A percentile compares a stretch with the other conserved stretches of the same genome.
Evolutionary conservation across 2,329 filamentous ascomycete genomes (phyloP).

Genomic region (Sclerotinia trifoliorum): DNA sequence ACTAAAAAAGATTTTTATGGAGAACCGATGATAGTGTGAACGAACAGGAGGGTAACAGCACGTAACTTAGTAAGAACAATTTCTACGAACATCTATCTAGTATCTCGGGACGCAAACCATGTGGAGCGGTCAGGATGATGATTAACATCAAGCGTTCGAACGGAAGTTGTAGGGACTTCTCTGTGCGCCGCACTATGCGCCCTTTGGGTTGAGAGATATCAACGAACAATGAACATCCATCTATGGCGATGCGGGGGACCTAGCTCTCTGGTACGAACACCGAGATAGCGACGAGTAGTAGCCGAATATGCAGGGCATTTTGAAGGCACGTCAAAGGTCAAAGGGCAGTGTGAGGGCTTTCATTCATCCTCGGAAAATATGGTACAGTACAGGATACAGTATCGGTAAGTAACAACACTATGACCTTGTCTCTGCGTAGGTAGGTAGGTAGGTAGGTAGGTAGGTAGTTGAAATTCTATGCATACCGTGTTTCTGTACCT

Average conservation of each 20-base stretch:
- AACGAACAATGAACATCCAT: neutral
- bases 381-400: neutral
- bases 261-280: neutral
- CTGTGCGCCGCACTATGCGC: constrained; percentile 1
- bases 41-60: neutral
- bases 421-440: neutral
- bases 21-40: neutral
- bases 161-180: neutral
- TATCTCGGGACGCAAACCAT: neutral
- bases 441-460: neutral
- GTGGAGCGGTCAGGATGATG: constrained; percentile 5
- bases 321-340: neutral
- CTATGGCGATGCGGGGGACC: neutral
- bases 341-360: no score
- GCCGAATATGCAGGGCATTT: constrained; percentile 4
- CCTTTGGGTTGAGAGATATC: neutral
- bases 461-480: neutral
- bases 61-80: neutral
- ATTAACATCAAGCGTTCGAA: constrained; percentile 4
- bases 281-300: neutral
- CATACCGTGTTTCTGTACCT: constrained; percentile 14
- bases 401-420: neutral
- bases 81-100: neutral
- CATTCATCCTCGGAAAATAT: neutral
- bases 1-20: constrained; percentile 1